Percentiles rank a stretch among this genome's conserved stretches.
These are phyloP conservation scores for Cladorrhinum sp. DNA, from an alignment of 2,329 filamentous ascomycete species.

Conservation along the genomic window DNA sequence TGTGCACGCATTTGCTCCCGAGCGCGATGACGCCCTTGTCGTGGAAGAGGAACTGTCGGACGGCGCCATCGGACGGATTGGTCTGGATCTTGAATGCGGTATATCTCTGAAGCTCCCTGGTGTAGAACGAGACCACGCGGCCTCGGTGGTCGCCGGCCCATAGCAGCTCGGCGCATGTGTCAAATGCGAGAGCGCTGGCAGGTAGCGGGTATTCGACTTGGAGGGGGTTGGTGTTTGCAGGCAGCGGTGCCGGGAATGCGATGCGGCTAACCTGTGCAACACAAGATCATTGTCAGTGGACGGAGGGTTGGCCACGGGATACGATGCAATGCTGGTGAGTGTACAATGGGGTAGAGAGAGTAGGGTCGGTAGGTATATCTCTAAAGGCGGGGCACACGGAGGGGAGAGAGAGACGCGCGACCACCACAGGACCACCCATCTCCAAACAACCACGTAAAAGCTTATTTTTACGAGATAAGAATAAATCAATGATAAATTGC, in stretches of 20 bases:
- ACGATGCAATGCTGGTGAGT: too few species aligned
- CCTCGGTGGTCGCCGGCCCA: constrained; percentile 88
- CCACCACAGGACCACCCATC: too few species aligned
- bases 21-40: constrained; percentile 88
- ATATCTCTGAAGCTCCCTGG: constrained; percentile 80
- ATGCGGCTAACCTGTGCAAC: constrained; percentile 69
- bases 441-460: not conserved
- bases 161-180: constrained; percentile 81
- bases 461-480: not conserved
- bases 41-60: constrained; percentile 87
- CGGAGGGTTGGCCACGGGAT: too few species aligned
- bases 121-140: constrained; percentile 83
- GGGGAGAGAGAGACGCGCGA: not conserved
- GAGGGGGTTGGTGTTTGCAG: not conserved
- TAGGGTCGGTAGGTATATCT: too few species aligned
- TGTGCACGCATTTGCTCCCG: constrained; percentile 79
- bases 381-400: not conserved
- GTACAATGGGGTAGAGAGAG: too few species aligned
- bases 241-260: constrained; percentile 68
- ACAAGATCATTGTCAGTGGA: not conserved
- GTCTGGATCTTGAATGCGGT: constrained; percentile 84
- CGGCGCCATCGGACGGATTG: constrained; percentile 63
- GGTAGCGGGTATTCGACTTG: not conserved
- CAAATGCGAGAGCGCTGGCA: constrained; percentile 75
- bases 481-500: constrained; percentile 5